phyloP scores from a whole-genome alignment of 495 filamentous ascomycete species.

The Aspergillus sclerotiicarbonarius region DNA sequence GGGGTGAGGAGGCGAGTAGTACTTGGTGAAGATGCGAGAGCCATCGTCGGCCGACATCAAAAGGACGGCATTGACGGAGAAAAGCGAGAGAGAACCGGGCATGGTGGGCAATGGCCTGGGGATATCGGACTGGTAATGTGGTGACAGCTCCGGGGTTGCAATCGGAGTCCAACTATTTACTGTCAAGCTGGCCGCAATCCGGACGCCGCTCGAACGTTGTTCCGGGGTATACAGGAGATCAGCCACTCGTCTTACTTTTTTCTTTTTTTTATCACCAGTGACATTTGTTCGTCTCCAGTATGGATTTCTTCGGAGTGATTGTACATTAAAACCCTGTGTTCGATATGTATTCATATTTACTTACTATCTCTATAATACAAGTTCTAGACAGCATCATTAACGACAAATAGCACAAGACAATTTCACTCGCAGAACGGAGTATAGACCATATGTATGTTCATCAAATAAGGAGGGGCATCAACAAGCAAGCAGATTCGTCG shows the following conservation, averaged over 20 bases:
- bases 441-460: slow-evolving; percentile 22
- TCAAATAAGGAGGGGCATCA: slow-evolving; percentile 19
- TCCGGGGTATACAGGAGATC: slow-evolving; percentile 26
- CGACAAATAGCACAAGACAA: slow-evolving; percentile 10
- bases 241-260: background rate
- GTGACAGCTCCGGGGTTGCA: slow-evolving; percentile 4
- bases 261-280: too few relatives aligned
- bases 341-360: background rate
- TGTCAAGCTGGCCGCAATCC: slow-evolving; percentile 40
- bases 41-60: slow-evolving; percentile 85
- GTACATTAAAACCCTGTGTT: background rate
- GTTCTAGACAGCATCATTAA: slow-evolving; percentile 9
- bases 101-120: slow-evolving; percentile 30
- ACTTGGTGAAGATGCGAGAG: slow-evolving; percentile 89
- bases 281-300: too few relatives aligned
- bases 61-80: slow-evolving; percentile 89
- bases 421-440: slow-evolving; percentile 18
- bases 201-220: slow-evolving; percentile 38
- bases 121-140: slow-evolving; percentile 4
- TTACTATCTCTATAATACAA: slow-evolving; percentile 5
- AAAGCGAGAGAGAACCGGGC: slow-evolving; percentile 67
- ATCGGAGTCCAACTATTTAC: slow-evolving; percentile 25
- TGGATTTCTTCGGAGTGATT: background rate
- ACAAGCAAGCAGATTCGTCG: slow-evolving; percentile 4
- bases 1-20: slow-evolving; percentile 86